These are phyloP conservation scores for Microstroma glucosiphilum DNA, from an alignment of 1,284 basidiomycete species.

Conservation along the genomic window DNA sequence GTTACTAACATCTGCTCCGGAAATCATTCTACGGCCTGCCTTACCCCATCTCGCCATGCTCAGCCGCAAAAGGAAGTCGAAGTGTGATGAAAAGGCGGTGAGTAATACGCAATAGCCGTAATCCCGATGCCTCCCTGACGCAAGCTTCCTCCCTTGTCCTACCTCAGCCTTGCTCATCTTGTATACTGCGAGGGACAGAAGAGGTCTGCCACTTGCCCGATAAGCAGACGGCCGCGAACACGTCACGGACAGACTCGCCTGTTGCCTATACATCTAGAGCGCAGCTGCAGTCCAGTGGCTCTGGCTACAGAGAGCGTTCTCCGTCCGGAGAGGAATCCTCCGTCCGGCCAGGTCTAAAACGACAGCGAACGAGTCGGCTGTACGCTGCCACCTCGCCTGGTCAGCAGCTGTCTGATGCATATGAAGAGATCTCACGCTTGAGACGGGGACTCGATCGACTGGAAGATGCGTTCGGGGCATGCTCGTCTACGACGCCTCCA, in stretches of 20 bases:
- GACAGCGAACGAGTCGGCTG: not conserved
- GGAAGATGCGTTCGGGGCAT: not conserved
- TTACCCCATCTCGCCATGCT: not conserved
- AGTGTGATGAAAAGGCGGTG: not conserved
- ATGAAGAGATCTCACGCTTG: not conserved
- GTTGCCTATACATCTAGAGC: not conserved
- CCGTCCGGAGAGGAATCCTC: not conserved
- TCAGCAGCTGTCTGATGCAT: not conserved
- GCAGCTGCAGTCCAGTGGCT: not conserved
- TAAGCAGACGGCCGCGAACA: not conserved
- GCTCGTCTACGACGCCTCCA: not conserved
- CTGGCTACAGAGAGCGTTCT: not conserved
- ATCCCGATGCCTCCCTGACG: not conserved
- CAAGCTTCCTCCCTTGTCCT: too few relatives aligned
- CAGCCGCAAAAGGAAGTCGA: not conserved
- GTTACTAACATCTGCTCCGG: too few relatives aligned
- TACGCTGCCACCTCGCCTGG: not conserved
- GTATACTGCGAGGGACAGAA: not conserved
- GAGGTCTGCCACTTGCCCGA: not conserved
- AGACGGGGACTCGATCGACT: not conserved
- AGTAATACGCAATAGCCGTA: not conserved
- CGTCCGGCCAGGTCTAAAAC: not conserved
- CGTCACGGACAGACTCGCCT: not conserved
- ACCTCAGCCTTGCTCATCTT: conserved; percentile 1
- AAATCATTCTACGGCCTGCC: too few relatives aligned